Base-by-base conservation (phyloP, 768 basidiomycete genomes). In the Leccinum arenicola region DNA sequence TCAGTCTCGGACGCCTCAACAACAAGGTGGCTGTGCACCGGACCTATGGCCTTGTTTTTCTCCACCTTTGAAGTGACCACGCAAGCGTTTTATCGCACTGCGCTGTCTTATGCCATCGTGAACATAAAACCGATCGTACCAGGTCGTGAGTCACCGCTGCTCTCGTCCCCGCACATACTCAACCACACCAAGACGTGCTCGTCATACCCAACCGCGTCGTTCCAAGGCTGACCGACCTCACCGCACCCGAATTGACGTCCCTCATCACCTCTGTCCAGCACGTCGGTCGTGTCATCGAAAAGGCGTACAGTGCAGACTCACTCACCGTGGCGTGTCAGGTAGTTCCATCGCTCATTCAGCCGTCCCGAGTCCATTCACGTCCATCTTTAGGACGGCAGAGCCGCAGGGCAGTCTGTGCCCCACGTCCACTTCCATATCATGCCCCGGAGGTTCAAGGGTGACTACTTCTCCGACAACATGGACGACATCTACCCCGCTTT, bases 381-480 rank as follows among this genome's bases (percentile, higher is more conserved):
- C 35, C 5, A n/a, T 52, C 9, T 47, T 14, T 66, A 94, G 91
- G 94, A 98, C 68, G 95, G 95, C 12, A 81, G 80, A 61, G 91
- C 89, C 14, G 91, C 95, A 1, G 95, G 94, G 0, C 88, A 89
- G 73, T 82, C 82, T 6, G 64, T 76, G 47, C 69, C 74, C 15
- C 97, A 98, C 69, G 93, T 98, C n/a, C 97, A 99, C 74, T 89
- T 97, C 65, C 97, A 99, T 70, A 74, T 98, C 29, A 75, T 99
- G 5, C 97, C 97, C 21, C 85, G 96, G 2, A 86, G 86, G 67
- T 75, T 80, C 33, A 78, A 76, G 50, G 87, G 87, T 11, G 91
- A 93, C 73, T 76, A 74, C 21, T 93, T 91, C 69, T 77, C 83
- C 19, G 75, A 70, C 12, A 76, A 75, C 55, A 88, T 85, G 65